Base-by-base conservation (phyloP, 164 flowering plant species). In the Tinospora cordifolia region DNA sequence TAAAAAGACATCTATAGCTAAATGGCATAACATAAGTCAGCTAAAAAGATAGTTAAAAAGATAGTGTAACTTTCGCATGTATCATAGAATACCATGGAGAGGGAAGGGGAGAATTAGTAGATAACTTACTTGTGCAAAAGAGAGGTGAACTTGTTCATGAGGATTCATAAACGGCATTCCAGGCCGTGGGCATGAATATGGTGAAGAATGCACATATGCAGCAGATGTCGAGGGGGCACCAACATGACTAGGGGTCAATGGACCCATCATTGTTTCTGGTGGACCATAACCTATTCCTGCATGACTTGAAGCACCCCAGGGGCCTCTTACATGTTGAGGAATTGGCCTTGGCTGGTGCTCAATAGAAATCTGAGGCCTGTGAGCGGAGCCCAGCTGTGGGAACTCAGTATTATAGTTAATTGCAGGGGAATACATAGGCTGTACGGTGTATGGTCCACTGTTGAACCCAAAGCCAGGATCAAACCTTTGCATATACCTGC, bases 391-490 rank as follows among this genome's bases (percentile, higher is more conserved):
- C 80, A 95, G 96, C 79, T 92, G 98, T 21, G 99, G 99, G 78
- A 95, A 95, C 72, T 95, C 98, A 22, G 94, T 90, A 75, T 92
- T 95, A 79, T 95, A 95, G 79, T 88, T 95, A 69, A 95, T 0
- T 10, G 91, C 91, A 73, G 97, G 98, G 24, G 94, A 65, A 51
- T 88, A 95, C 90, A 92, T 72, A n/a, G 98, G 96, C 72, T 90
- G 99, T 78, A 95, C 77, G 64, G 90, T 58, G 71, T 87, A 92
- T 3, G 90, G 82, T 41, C 97, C 92, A 63, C 90, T 88, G 79
- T 60, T 86, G 78, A 88, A 95, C 54, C 98, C 98, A 85, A 95
- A 95, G 46, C 99, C 99, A 79, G 98, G 98, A 80, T 92, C 99
- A 90, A 95, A 95, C 76, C 99, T 84, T 77, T 92, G 98, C 82